Conservation (phyloP, 768 basidiomycete species). For the Asterophora parasitica region DNA sequence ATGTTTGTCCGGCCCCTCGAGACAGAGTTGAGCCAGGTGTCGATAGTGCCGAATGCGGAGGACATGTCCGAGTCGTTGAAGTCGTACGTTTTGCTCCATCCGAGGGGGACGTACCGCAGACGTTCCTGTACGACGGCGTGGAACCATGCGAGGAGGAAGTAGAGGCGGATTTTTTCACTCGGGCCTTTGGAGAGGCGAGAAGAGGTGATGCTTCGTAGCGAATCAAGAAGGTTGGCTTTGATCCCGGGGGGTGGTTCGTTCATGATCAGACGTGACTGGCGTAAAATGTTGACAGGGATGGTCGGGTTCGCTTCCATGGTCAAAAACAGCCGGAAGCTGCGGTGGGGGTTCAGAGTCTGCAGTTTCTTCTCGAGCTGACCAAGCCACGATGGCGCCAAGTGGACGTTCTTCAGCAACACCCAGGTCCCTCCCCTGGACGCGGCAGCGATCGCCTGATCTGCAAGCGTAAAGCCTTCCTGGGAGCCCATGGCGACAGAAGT, state of each 20-base stretch:
- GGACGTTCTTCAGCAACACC: conserved; percentile 97
- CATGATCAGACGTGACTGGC: conserved; percentile 95
- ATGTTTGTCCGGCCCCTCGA: conserved; percentile 90
- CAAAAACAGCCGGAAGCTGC: conserved; percentile 92
- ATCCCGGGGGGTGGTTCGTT: conserved; percentile 97
- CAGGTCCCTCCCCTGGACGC: conserved; percentile 92
- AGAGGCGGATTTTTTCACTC: conserved; percentile 86
- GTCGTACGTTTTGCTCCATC: conserved; percentile 96
- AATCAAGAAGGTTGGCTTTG: conserved; percentile 93
- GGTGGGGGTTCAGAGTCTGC: conserved; percentile 85
- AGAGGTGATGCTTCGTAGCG: conserved; percentile 67
- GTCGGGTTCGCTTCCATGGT: conserved; percentile 96
- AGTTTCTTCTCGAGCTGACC: conserved; percentile 95
- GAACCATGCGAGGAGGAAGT: conserved; percentile 98
- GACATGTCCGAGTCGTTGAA: conserved; percentile 99
- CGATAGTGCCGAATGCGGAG: conserved; percentile 88
- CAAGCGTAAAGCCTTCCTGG: conserved; percentile 92
- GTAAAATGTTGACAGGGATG: conserved; percentile 94
- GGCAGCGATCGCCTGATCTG: conserved; percentile 91
- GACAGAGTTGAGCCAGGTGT: conserved; percentile 76
- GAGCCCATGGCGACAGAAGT: conserved; percentile 97
- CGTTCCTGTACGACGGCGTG: conserved; percentile 97
- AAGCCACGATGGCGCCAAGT: conserved; percentile 93
- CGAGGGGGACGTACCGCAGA: conserved; percentile 90
- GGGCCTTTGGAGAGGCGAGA: conserved; percentile 79